Percentiles rank a stretch among this genome's conserved stretches.
Conservation (phyloP, 169 alveolate species). For the Babesia caballi region DNA sequence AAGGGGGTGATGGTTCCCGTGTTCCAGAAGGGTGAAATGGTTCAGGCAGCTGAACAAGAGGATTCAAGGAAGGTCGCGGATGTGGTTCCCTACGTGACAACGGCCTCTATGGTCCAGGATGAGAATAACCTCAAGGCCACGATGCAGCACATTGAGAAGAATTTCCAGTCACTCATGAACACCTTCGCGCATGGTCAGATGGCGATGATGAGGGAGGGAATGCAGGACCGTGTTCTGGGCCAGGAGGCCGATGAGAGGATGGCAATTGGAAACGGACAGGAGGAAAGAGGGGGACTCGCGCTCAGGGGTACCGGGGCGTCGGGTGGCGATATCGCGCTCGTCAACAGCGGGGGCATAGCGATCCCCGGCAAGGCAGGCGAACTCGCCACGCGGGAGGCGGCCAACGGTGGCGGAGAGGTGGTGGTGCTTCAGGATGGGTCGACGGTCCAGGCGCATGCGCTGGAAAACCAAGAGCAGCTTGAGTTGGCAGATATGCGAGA, state of each 20-base stretch:
- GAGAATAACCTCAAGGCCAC: not conserved
- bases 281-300: not conserved
- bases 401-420: not conserved
- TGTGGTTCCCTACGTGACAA: constrained; percentile 23
- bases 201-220: not conserved
- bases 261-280: not conserved
- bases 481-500: too few species aligned
- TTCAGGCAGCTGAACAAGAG: too few species aligned
- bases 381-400: not conserved
- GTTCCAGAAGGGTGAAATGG: too few species aligned
- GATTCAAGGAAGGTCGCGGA: too few species aligned
- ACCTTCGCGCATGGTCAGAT: not conserved
- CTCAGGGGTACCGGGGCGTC: not conserved
- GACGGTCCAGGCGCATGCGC: too few species aligned
- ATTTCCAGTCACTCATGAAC: constrained; percentile 29
- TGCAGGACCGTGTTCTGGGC: not conserved
- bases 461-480: too few species aligned
- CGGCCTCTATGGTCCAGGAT: not conserved
- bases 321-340: too few species aligned
- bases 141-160: constrained; percentile 9
- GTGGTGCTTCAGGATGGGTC: too few species aligned
- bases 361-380: not conserved
- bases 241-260: not conserved
- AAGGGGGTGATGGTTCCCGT: too few species aligned
- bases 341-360: not conserved